A percentile compares a stretch with the other conserved stretches of the same genome.
These are phyloP conservation scores for Nepenthes mirabilis DNA, from an alignment of 148 eudicot genomes.

Conservation along the genomic window DNA sequence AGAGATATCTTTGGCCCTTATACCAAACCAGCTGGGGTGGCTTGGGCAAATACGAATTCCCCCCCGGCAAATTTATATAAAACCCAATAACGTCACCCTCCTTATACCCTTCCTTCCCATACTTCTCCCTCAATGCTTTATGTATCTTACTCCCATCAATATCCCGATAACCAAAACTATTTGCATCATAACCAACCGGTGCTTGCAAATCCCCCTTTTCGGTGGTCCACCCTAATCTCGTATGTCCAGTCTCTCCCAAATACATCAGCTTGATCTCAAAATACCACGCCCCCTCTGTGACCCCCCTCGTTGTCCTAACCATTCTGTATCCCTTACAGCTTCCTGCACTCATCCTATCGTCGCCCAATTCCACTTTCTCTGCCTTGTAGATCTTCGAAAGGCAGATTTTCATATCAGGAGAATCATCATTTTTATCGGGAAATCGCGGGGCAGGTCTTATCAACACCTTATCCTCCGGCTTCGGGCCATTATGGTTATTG, in stretches of 20 bases:
- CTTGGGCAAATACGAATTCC: constrained; percentile 48
- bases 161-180: constrained; percentile 91
- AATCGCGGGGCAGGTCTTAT: constrained; percentile 61
- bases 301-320: constrained; percentile 95
- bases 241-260: constrained; percentile 87
- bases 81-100: constrained; percentile 96
- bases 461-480: constrained; percentile 27
- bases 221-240: constrained; percentile 84
- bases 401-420: constrained; percentile 38
- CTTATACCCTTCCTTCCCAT: constrained; percentile 74
- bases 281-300: constrained; percentile 77
- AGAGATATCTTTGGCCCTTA: constrained; percentile 79
- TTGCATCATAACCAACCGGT: constrained; percentile 87
- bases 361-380: constrained; percentile 81
- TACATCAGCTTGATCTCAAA: constrained; percentile 65
- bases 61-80: constrained; percentile 78
- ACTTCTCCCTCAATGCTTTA: constrained; percentile 88
- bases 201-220: constrained; percentile 98
- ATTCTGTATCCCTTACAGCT: constrained; percentile 88
- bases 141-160: constrained; percentile 93
- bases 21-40: constrained; percentile 55
- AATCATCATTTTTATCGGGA: constrained; percentile 73
- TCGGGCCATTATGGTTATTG: constrained; percentile 12
- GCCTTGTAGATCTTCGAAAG: constrained; percentile 82
- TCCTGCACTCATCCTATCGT: constrained; percentile 71